Conservation (phyloP, 257 asterid genomes). For the Penstemon newberryi region DNA sequence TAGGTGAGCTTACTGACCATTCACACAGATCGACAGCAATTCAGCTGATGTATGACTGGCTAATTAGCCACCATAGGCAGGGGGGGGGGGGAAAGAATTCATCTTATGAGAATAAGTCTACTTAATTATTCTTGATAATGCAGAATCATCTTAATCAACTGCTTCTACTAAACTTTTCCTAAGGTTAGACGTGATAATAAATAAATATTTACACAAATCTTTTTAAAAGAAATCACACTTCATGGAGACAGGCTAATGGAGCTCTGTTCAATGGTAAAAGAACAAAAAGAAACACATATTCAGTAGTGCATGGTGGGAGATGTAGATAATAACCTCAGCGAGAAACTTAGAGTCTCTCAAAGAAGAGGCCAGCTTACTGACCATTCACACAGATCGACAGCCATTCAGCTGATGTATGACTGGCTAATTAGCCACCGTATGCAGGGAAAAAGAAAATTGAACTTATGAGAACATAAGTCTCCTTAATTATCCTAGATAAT, state of each 20-base stretch:
- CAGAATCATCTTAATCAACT: too few relatives aligned
- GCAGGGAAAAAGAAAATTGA: too few relatives aligned
- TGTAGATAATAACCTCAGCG: conserved; percentile 32
- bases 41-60: conserved; percentile 44
- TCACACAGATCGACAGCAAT: conserved; percentile 42
- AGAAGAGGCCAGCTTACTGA: conserved; percentile 41
- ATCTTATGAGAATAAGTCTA: too few relatives aligned
- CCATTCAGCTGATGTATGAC: conserved; percentile 39
- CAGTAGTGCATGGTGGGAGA: not conserved
- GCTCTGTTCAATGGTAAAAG: too few relatives aligned
- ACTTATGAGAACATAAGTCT: too few relatives aligned
- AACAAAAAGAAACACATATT: too few relatives aligned
- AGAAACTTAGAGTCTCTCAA: conserved; percentile 30
- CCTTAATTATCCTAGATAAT: not conserved
- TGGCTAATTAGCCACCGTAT: conserved; percentile 54
- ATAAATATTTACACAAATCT: too few relatives aligned
- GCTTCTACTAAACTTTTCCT: not conserved
- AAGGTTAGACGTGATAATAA: not conserved
- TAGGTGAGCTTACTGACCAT: conserved; percentile 55
- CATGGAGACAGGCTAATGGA: too few relatives aligned
- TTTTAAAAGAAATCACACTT: not conserved
- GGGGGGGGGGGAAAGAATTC: too few relatives aligned
- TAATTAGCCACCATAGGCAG: conserved; percentile 45
- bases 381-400: conserved; percentile 49
- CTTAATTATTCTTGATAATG: too few relatives aligned